These are phyloP conservation scores for Cercophora scortea DNA, from an alignment of 495 filamentous ascomycete species.

Conservation along the genomic window DNA sequence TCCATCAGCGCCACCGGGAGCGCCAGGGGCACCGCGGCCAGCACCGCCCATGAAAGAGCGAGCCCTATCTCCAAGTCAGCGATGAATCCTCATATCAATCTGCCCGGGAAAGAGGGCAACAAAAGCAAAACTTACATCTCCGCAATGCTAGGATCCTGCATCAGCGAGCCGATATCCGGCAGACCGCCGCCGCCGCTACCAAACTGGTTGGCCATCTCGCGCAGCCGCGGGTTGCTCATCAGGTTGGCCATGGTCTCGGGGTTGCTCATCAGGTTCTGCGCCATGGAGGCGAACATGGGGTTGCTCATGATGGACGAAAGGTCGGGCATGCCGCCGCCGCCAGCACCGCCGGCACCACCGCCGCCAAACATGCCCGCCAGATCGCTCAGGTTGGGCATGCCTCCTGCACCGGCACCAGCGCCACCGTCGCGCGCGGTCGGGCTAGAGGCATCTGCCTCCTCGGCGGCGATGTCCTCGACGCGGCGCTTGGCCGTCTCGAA, in stretches of 20 bases:
- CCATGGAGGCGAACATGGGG: conserved; percentile 95
- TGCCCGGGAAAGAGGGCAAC: background rate
- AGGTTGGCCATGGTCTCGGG: conserved; percentile 80
- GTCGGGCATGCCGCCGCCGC: conserved; percentile 73
- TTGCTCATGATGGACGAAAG: conserved; percentile 83
- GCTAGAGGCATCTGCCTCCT: conserved; percentile 25
- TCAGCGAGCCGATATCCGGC: conserved; percentile 74
- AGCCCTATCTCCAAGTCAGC: conserved; percentile 44
- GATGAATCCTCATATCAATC: conserved; percentile 1
- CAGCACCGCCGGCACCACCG: conserved; percentile 43
- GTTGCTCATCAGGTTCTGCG: conserved; percentile 93
- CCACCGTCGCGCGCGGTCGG: conserved; percentile 31
- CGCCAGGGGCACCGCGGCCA: conserved; percentile 33
- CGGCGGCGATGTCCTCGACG: conserved; percentile 62
- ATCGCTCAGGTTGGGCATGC: conserved; percentile 34
- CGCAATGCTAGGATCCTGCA: conserved; percentile 85
- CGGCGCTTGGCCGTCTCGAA: conserved; percentile 82
- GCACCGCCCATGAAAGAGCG: conserved; percentile 66
- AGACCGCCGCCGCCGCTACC: conserved; percentile 70
- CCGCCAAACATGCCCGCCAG: conserved; percentile 65
- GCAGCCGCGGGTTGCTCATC: conserved; percentile 86
- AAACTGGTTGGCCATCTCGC: conserved; percentile 71
- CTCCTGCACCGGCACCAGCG: conserved; percentile 22
- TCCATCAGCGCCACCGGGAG: background rate
- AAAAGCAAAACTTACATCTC: conserved; percentile 66